Conservation (phyloP, 495 filamentous ascomycete genomes). For the Penicillium canariense region DNA sequence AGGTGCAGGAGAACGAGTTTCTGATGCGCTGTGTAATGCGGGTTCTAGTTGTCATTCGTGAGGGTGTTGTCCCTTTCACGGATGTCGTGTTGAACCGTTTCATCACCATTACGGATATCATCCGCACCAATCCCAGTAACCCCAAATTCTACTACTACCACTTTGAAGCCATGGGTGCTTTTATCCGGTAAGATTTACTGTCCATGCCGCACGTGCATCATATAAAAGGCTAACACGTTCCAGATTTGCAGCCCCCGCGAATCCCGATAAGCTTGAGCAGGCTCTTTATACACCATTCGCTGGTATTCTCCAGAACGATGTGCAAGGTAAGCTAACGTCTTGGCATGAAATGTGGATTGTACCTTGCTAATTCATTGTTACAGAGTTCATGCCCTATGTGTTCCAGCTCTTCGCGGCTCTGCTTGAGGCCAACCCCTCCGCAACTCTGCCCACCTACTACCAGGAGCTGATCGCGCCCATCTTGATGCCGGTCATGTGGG, state of each 20-base stretch:
- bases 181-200: constrained; percentile 62
- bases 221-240: neutral
- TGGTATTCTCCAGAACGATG: constrained; percentile 70
- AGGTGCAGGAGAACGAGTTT: constrained; percentile 98
- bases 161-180: constrained; percentile 94
- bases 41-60: constrained; percentile 87
- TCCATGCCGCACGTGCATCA: too few relatives aligned
- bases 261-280: constrained; percentile 70
- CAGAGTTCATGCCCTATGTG: constrained; percentile 94
- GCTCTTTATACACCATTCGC: constrained; percentile 76
- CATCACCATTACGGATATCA: constrained; percentile 81
- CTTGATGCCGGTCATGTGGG: constrained; percentile 77
- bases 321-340: constrained; percentile 57
- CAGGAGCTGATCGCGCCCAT: constrained; percentile 70
- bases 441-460: constrained; percentile 70
- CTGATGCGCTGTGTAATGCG: constrained; percentile 98
- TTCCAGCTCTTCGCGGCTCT: constrained; percentile 93
- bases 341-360: neutral
- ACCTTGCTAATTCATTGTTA: constrained; percentile 13
- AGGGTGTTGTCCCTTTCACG: constrained; percentile 64
- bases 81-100: constrained; percentile 75
- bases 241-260: constrained; percentile 65
- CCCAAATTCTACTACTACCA: constrained; percentile 98
- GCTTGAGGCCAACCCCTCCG: constrained; percentile 76
- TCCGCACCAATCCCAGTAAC: constrained; percentile 91